A percentile compares a stretch with the other conserved stretches of the same genome.
phyloP scores from a whole-genome alignment of 2,329 filamentous ascomycete species.

The Alternaria novae-zelandiae region DNA sequence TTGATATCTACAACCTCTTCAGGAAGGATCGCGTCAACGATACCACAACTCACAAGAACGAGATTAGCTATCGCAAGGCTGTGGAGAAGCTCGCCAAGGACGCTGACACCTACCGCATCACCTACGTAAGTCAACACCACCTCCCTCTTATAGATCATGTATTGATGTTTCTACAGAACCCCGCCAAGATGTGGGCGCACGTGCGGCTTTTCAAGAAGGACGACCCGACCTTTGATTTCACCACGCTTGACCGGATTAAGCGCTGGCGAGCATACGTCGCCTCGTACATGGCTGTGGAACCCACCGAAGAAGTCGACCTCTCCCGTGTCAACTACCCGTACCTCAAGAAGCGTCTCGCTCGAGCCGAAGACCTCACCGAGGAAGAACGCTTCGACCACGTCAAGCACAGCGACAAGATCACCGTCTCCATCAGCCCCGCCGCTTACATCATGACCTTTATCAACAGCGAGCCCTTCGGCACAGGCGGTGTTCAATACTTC shows the following conservation, averaged over 20 bases:
- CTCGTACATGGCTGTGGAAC: conserved; percentile 85
- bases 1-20: conserved; percentile 88
- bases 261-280: conserved; percentile 96
- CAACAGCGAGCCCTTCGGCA: conserved; percentile 44
- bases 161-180: conserved; percentile 38
- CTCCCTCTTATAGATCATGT: background rate
- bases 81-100: conserved; percentile 94
- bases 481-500: conserved; percentile 48
- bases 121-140: conserved; percentile 73
- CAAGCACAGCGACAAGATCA: conserved; percentile 51
- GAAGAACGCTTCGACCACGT: conserved; percentile 40
- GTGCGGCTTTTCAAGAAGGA: conserved; percentile 88
- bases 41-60: conserved; percentile 85
- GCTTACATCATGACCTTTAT: conserved; percentile 54
- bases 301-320: conserved; percentile 63
- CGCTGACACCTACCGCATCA: conserved; percentile 86
- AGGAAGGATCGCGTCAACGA: conserved; percentile 80
- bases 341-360: conserved; percentile 50
- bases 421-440: conserved; percentile 53
- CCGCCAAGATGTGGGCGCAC: conserved; percentile 75
- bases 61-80: conserved; percentile 88
- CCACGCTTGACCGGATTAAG: conserved; percentile 67
- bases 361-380: conserved; percentile 41
- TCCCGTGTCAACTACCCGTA: conserved; percentile 48
- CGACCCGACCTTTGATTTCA: conserved; percentile 77